Evolutionary conservation across 768 basidiomycete species (phyloP), one percentile per base, ranked within the genome.

Genomic region (Xerocomus brunneocitrinus): DNA sequence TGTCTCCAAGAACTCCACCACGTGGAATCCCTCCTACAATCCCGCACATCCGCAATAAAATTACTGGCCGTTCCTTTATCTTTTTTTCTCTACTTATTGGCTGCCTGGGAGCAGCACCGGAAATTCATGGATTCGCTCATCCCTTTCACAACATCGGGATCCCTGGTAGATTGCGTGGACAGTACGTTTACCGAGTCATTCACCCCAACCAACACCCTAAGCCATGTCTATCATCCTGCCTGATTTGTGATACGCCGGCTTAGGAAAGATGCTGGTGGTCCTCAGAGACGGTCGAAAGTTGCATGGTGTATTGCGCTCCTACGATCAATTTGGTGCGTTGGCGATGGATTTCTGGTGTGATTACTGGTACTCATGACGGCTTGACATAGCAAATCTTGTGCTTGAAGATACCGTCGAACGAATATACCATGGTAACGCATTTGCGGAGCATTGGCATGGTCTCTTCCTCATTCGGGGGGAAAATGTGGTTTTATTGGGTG

Each of bases 111-210:
- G 68, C 70, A 66, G 70, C 64, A 61, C 55, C 45, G 46, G 55
- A 61, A 36, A 58, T 64, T 62, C 63, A 95, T 97, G 93, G 93
- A 97, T 75, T 93, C 93, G 52, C 75, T 98, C 62, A 98, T 98
- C 67, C 92, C 95, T 49, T 98, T 98, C 76, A 99, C 97, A 56
- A 99, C 97, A 22, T 98, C 95, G 49, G 97, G 97, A 66, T 94
- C 95, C 60, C 83, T 99, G 60, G 90, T 98, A 73, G 97, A 98
- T 81, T 93, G 93, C 73, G 97, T 99, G 77, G 97, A 99, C 87
- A 97, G 97, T 99, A 86, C 87, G 97, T 90, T 81, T 82, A 73
- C 79, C 77, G 62, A 72, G 66, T 71, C 71, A 70, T 71, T 65
- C 57, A 65, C 74, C 71, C 79, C 76, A 76, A 70, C 74, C 75